Evolutionary conservation across 1,139 yeast species (phyloP), one percentile per base, ranked within the genome.

Genomic region (Yamadazyma diospyri): DNA sequence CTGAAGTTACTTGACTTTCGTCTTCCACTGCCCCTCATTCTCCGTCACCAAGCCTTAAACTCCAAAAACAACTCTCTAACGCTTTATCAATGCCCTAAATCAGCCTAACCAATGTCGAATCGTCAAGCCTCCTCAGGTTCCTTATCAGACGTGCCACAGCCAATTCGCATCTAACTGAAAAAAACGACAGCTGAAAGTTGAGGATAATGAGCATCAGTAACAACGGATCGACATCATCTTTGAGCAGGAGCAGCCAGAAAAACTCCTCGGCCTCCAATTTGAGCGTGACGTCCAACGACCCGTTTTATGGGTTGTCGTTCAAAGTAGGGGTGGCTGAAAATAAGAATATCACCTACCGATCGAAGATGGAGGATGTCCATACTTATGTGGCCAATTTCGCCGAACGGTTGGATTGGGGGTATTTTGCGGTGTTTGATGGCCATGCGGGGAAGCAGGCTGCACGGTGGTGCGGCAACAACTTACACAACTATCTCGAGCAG

Each of bases 361-460:
- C 84, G 38, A 79, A 88, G 28, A 92, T 92, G 99, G 99, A 92
- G 55, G 99, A 92, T 56, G 94, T 94, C 8, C 97, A 92, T 55
- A 85, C 95, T 0, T 87, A 84, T 51, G 88, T 88, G 27, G 92
- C 94, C 47, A 88, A 92, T 60, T 92, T 84, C 63, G 94, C 92
- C 18, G 94, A 87, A 47, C 60, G 84, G 35, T 71, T 81, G 14
- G 97, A 89, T 55, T 85, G 95, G 82, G 98, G 97, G 3, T 92
- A 86, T 55, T 89, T 92, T 70, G 98, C 94, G 11, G 74, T 92
- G 4, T 92, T 88, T 58, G 99, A 92, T 58, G 99, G 99, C 10
- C 99, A 92, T 60, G 98, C 97, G 3, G 99, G 99, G 12, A 78
- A 81, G 40, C 87, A 80, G 45, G 82, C 95, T 7, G 95, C 98